Conservation (phyloP, 2,329 filamentous ascomycete species). For the Colletotrichum gigasporum region DNA sequence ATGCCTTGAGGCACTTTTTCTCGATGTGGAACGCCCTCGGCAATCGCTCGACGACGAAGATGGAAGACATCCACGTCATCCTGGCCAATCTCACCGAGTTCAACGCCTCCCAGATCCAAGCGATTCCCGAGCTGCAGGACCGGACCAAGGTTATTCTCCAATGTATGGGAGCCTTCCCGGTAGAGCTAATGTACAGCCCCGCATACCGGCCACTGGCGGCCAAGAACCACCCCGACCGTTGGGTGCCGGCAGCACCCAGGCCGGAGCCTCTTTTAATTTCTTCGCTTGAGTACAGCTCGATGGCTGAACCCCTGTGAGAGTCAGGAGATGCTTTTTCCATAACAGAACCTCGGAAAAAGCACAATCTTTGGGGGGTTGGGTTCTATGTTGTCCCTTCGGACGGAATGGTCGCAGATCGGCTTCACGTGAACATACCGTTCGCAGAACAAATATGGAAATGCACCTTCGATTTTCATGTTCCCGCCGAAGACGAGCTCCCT, state of each 20-base stretch:
- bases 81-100: background rate
- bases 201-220: background rate
- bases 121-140: background rate
- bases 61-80: background rate
- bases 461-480: background rate
- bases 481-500: background rate
- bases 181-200: background rate
- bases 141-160: background rate
- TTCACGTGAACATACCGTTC: no score
- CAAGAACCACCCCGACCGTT: background rate
- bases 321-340: background rate
- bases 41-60: background rate
- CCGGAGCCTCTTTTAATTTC: background rate
- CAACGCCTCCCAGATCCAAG: background rate
- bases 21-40: background rate
- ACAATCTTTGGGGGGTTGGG: background rate
- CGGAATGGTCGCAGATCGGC: no score
- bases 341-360: no score
- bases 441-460: background rate
- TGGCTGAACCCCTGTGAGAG: background rate
- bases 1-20: background rate
- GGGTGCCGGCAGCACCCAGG: background rate
- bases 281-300: background rate
- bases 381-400: no score
- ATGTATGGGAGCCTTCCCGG: background rate